Conservation (phyloP, 768 basidiomycete species). For the Rhodotorula paludigena region DNA sequence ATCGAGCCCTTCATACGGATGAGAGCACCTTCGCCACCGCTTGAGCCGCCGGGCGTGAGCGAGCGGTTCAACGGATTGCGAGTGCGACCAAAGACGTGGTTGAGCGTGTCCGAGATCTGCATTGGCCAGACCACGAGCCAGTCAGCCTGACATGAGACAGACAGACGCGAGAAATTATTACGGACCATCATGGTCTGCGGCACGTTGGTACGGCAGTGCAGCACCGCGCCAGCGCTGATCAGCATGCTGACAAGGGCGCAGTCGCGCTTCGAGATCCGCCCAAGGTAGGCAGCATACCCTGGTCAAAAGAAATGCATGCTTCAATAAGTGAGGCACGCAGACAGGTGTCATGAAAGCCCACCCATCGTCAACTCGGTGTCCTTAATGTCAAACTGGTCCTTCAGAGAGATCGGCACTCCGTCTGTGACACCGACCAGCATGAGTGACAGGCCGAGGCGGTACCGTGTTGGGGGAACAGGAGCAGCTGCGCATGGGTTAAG, state of each 20-base stretch:
- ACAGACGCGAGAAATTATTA: neutral
- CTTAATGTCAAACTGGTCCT: constrained; percentile 46
- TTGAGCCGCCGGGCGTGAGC: constrained; percentile 41
- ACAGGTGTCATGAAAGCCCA: neutral
- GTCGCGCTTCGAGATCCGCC: constrained; percentile 16
- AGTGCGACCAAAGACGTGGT: constrained; percentile 62
- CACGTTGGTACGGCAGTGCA: constrained; percentile 36
- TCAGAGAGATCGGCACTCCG: constrained; percentile 45
- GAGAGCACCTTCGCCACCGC: constrained; percentile 44
- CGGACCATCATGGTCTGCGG: constrained; percentile 38
- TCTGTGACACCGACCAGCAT: neutral
- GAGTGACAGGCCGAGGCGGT: neutral
- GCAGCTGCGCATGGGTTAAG: too few species aligned
- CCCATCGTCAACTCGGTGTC: constrained; percentile 35
- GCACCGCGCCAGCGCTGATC: constrained; percentile 16
- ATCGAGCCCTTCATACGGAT: constrained; percentile 40
- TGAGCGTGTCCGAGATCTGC: constrained; percentile 73
- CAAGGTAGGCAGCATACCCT: constrained; percentile 38
- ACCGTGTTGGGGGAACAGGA: too few species aligned
- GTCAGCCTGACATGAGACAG: neutral
- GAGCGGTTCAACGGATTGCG: constrained; percentile 40
- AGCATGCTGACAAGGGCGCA: constrained; percentile 25
- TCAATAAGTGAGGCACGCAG: neutral
- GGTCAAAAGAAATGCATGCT: constrained; percentile 9
- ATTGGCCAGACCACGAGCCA: neutral